phyloP scores from a whole-genome alignment of 129 eudicot genomes.

The Oenanthe sinensis region DNA sequence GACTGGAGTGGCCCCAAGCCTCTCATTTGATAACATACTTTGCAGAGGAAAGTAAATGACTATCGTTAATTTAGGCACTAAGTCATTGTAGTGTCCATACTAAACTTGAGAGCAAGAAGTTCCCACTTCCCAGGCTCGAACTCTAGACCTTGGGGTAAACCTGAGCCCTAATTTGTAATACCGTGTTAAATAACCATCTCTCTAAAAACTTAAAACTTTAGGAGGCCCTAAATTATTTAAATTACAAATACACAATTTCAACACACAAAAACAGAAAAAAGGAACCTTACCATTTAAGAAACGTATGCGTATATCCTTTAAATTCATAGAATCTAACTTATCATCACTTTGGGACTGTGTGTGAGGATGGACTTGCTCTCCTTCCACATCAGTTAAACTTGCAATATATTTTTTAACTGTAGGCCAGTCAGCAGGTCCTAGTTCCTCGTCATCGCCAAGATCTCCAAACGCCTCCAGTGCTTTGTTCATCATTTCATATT shows the following conservation, averaged over 20 bases:
- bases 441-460: constrained; percentile 90
- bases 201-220: not conserved
- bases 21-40: no score
- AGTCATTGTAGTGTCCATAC: no score
- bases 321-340: constrained; percentile 42
- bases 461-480: constrained; percentile 88
- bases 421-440: constrained; percentile 93
- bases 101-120: no score
- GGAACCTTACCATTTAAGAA: constrained; percentile 57
- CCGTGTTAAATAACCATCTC: not conserved
- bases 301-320: constrained; percentile 72
- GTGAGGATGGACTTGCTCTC: constrained; percentile 70
- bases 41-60: no score
- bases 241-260: not conserved
- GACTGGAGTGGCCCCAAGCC: no score
- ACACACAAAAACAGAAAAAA: not conserved
- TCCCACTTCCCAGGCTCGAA: no score
- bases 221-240: not conserved
- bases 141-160: no score
- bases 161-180: no score
- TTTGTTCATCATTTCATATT: constrained; percentile 83
- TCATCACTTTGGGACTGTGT: constrained; percentile 32
- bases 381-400: constrained; percentile 52
- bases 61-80: no score
- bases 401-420: constrained; percentile 63